Evolutionary conservation across 1,284 basidiomycete genomes (phyloP).

Genomic region (Stygiomarasmius scandens): DNA sequence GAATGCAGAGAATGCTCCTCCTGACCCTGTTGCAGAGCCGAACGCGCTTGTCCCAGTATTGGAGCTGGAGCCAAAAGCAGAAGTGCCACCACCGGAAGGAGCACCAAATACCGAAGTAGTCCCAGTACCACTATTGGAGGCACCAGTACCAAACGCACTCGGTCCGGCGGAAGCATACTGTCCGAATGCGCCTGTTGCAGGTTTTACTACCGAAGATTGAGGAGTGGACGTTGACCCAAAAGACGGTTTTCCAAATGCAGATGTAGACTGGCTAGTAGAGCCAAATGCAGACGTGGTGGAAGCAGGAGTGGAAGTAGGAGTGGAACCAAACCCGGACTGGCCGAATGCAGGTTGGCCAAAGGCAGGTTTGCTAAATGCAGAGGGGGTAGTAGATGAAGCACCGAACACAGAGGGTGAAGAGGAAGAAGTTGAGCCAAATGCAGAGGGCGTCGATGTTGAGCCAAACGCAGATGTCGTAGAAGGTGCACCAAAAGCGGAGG

Average conservation of each 20-base stretch:
- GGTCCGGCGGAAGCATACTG: slow-evolving; percentile 28
- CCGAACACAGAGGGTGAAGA: slow-evolving; percentile 20
- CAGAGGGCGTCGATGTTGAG: slow-evolving; percentile 23
- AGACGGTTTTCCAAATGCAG: slow-evolving; percentile 35
- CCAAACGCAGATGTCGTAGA: slow-evolving; percentile 14
- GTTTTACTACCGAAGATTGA: slow-evolving; percentile 29
- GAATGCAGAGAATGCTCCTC: slow-evolving; percentile 41
- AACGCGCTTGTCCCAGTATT: slow-evolving; percentile 23
- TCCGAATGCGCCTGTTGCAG: slow-evolving; percentile 37
- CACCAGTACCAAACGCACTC: slow-evolving; percentile 25
- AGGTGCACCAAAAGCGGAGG: slow-evolving; percentile 18
- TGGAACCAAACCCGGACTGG: slow-evolving; percentile 22
- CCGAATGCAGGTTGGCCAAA: slow-evolving; percentile 36
- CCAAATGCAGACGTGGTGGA: slow-evolving; percentile 23
- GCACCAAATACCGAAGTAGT: slow-evolving; percentile 11
- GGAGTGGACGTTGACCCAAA: slow-evolving; percentile 7
- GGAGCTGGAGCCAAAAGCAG: not conserved
- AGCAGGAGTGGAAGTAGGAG: slow-evolving; percentile 7
- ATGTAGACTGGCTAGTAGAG: slow-evolving; percentile 20
- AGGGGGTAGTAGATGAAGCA: slow-evolving; percentile 22
- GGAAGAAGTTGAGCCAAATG: slow-evolving; percentile 1
- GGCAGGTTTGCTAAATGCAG: slow-evolving; percentile 20
- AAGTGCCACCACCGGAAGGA: not conserved
- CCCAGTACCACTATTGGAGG: not conserved
- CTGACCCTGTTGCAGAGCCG: slow-evolving; percentile 18